Percentiles rank a stretch among this genome's conserved stretches.
Conservation (phyloP, 2,329 filamentous ascomycete species). For the Rugonectria rugulosa region DNA sequence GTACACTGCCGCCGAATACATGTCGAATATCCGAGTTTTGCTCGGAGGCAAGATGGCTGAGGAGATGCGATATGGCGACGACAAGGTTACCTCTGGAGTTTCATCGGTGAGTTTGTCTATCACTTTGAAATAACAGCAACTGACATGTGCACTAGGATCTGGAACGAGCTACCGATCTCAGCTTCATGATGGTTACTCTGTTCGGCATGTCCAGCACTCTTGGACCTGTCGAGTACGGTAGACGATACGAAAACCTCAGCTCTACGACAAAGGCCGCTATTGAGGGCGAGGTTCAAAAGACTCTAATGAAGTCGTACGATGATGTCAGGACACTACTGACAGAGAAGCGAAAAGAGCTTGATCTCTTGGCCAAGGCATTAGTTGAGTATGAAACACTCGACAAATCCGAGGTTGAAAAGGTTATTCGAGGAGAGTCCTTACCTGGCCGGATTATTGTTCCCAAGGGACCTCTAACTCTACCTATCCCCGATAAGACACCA, state of each 20-base stretch:
- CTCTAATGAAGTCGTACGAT: slow-evolving; percentile 81
- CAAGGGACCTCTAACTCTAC: slow-evolving; percentile 50
- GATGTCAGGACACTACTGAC: slow-evolving; percentile 77
- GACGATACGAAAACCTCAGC: slow-evolving; percentile 82
- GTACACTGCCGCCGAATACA: slow-evolving; percentile 82
- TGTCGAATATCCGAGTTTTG: slow-evolving; percentile 79
- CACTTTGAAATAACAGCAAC: slow-evolving; percentile 7
- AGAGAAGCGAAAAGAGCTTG: slow-evolving; percentile 82
- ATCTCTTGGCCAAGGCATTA: slow-evolving; percentile 85
- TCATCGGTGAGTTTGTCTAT: slow-evolving; percentile 67
- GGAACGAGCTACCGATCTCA: slow-evolving; percentile 78
- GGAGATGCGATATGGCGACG: slow-evolving; percentile 89
- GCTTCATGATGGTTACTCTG: slow-evolving; percentile 86
- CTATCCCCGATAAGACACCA: slow-evolving; percentile 46
- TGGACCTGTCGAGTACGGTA: slow-evolving; percentile 87
- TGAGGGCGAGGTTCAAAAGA: slow-evolving; percentile 84
- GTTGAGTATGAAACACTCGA: slow-evolving; percentile 94
- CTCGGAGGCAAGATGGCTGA: slow-evolving; percentile 91
- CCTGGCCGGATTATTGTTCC: slow-evolving; percentile 70
- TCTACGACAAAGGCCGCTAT: slow-evolving; percentile 87
- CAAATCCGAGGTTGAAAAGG: slow-evolving; percentile 87
- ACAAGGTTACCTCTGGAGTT: slow-evolving; percentile 90
- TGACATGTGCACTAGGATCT: slow-evolving; percentile 71
- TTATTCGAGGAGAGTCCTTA: slow-evolving; percentile 86
- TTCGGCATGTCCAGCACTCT: slow-evolving; percentile 89